Conservation (phyloP, 73 alveolate species). For the Uronychia binucleata region DNA sequence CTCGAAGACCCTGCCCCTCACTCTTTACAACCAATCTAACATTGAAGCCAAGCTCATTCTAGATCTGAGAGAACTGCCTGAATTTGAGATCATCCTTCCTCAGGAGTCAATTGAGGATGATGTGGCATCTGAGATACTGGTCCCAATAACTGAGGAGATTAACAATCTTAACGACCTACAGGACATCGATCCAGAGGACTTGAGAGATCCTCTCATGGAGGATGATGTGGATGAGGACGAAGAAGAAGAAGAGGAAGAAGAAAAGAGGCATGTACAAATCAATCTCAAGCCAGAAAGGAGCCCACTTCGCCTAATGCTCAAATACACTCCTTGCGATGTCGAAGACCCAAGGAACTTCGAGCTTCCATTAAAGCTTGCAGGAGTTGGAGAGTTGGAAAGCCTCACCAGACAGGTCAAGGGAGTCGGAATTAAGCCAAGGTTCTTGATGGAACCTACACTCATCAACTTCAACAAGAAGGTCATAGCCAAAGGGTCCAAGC, state of each 20-base stretch:
- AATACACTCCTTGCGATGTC: constrained; percentile 88
- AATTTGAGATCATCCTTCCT: constrained; percentile 87
- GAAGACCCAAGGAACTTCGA: constrained; percentile 87
- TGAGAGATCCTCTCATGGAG: constrained; percentile 79
- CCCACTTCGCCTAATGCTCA: constrained; percentile 65
- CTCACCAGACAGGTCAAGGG: constrained; percentile 87
- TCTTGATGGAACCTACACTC: constrained; percentile 77
- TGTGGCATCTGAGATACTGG: constrained; percentile 78
- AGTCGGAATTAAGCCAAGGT: constrained; percentile 91
- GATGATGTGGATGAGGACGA: constrained; percentile 94
- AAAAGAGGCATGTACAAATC: constrained; percentile 75
- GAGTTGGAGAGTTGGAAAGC: constrained; percentile 92
- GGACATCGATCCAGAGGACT: constrained; percentile 80
- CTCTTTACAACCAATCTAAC: constrained; percentile 55
- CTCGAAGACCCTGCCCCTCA: constrained; percentile 64
- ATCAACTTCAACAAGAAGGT: constrained; percentile 84
- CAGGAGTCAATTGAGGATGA: constrained; percentile 87
- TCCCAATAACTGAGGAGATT: constrained; percentile 60
- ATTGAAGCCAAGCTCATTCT: constrained; percentile 92
- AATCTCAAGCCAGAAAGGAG: constrained; percentile 64
- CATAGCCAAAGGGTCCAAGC: constrained; percentile 85
- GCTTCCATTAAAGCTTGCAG: constrained; percentile 90
- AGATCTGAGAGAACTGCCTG: constrained; percentile 92
- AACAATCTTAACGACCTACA: constrained; percentile 67
- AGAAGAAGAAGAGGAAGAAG: constrained; percentile 95